Base-by-base conservation (phyloP, 768 basidiomycete species). In the Auriscalpium orientale region DNA sequence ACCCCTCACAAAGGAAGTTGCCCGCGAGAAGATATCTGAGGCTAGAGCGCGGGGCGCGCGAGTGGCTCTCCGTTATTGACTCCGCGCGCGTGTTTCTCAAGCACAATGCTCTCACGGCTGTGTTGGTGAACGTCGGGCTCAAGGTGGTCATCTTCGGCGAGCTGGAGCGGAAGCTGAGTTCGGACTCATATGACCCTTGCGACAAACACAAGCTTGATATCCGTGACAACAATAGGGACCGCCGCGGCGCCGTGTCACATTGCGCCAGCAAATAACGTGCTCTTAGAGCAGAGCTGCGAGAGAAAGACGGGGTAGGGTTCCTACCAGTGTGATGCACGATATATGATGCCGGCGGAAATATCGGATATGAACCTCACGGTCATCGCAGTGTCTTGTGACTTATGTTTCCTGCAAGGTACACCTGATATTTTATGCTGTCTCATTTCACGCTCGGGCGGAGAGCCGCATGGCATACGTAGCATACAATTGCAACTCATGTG, bases 171-270 rank as follows among this genome's bases (percentile, higher is more conserved):
- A 80, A 86, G 63, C 68, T 93, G 50, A 76, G 81, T 33, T 83
- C 87, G 0, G 76, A n/a, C n/a, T n/a, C n/a, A 80, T 35, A 81
- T 90, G 8, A 93, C 98, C 49, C 76, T 98, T 20, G 95, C 94
- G 0, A 83, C 84, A 43, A 98, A 98, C 66, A 98, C 95, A 2
- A 94, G 91, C 55, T 92, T 89, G 11, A 98, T 98, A 60, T 91
- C 89, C 61, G 85, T 98, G 46, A 94, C 94, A 20, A 95, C 95
- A 73, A 91, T 98, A 51, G 94, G 95, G 0, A 86, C 87, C 8
- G 75, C 89, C 34, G 85, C 88, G 8, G 71, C 92, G 18, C 82
- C 83, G 0, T 70, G 76, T 51, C 82, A 83, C 22, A 66, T 76
- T 44, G 74, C 73, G 54, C n/a, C n/a, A n/a, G n/a, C n/a, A n/a